phyloP scores from a whole-genome alignment of 2,329 filamentous ascomycete species.

The Colletotrichum lentis region DNA sequence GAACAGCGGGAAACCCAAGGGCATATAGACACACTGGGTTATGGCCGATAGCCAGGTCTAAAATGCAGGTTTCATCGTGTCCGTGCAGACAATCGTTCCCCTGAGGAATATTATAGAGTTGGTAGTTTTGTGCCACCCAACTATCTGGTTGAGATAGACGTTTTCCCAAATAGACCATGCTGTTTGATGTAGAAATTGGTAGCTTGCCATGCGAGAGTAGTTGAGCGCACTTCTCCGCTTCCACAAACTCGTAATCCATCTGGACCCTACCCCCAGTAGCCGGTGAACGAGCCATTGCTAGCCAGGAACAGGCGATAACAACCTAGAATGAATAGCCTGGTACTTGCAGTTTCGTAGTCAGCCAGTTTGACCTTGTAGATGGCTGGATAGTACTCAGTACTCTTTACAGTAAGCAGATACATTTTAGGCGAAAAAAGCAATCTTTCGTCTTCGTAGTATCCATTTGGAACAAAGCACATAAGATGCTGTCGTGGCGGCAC shows the following conservation, averaged over 20 bases:
- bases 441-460: neutral
- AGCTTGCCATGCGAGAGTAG: neutral
- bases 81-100: too few species aligned
- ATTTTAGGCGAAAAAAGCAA: neutral
- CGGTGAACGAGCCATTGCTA: neutral
- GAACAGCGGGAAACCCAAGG: neutral
- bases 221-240: neutral
- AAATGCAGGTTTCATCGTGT: too few species aligned
- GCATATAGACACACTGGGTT: neutral
- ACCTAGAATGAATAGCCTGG: neutral
- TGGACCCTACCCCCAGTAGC: neutral
- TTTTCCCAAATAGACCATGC: neutral
- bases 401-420: neutral
- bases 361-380: neutral
- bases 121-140: slow-evolving; percentile 1
- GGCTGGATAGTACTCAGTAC: neutral
- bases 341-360: neutral
- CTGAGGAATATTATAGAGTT: neutral
- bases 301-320: neutral
- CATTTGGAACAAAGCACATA: neutral
- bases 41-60: too few species aligned
- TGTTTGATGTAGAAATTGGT: neutral
- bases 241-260: slow-evolving; percentile 4
- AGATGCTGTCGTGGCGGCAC: neutral
- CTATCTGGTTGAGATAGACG: neutral